Evolutionary conservation across 2,329 filamentous ascomycete species (phyloP).

Genomic region (Bretziella fagacearum): DNA sequence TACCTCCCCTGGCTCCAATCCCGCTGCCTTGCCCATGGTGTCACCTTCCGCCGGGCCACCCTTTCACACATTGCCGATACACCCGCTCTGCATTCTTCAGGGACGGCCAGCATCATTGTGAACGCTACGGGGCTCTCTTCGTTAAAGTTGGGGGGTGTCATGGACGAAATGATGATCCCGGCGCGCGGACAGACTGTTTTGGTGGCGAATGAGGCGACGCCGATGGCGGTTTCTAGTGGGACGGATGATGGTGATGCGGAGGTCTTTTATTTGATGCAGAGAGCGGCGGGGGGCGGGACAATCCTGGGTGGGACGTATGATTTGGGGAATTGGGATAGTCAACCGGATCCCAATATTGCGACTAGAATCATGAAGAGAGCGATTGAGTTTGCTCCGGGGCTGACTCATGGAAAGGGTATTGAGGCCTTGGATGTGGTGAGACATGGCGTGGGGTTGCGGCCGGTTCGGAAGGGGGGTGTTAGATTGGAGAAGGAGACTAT

Average conservation of each 20-base stretch:
- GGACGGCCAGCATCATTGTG: constrained; percentile 38
- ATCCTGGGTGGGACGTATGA: constrained; percentile 77
- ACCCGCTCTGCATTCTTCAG: background rate
- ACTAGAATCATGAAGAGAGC: constrained; percentile 69
- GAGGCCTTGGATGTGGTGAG: constrained; percentile 58
- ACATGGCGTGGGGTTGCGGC: constrained; percentile 68
- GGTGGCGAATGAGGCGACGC: constrained; percentile 58
- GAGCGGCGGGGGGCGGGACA: constrained; percentile 64
- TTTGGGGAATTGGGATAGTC: constrained; percentile 60
- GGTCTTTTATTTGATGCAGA: constrained; percentile 64
- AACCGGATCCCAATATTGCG: constrained; percentile 65
- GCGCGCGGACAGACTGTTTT: constrained; percentile 70
- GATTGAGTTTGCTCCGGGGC: constrained; percentile 44
- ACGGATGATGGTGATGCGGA: constrained; percentile 60
- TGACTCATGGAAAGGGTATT: constrained; percentile 50
- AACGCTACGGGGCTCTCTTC: constrained; percentile 76
- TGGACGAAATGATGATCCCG: constrained; percentile 56
- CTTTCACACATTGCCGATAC: constrained; percentile 62
- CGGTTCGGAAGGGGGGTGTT: constrained; percentile 54
- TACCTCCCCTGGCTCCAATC: constrained; percentile 77
- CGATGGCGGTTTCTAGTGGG: constrained; percentile 54
- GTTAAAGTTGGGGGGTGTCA: constrained; percentile 61
- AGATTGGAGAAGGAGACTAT: constrained; percentile 51
- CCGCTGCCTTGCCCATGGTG: constrained; percentile 59
- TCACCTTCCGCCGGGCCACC: constrained; percentile 44